phyloP scores from a whole-genome alignment of 441 rosid genomes.

The Viola pubescens region DNA sequence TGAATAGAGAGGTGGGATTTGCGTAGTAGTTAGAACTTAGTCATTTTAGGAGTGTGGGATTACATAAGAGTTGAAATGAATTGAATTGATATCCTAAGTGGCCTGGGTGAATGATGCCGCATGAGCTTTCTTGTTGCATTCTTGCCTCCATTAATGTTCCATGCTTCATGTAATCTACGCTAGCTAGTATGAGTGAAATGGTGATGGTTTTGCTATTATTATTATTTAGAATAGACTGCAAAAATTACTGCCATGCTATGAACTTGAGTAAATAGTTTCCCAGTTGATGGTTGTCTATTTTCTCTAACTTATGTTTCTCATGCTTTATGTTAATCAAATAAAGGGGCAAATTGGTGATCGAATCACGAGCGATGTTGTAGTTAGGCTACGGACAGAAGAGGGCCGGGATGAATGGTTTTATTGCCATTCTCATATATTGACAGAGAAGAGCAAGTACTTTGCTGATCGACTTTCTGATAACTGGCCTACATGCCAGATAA shows the following conservation, averaged over 20 bases:
- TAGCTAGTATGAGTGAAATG: neutral
- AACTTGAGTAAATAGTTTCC: neutral
- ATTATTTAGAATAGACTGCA: neutral
- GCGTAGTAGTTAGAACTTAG: neutral
- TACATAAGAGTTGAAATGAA: constrained; percentile 1
- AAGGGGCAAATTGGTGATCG: constrained; percentile 62
- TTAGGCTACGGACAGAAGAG: constrained; percentile 65
- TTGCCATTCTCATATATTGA: constrained; percentile 69
- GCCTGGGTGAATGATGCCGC: neutral
- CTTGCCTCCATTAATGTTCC: neutral
- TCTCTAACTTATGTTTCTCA: neutral
- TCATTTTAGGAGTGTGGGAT: neutral
- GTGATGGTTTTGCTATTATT: neutral
- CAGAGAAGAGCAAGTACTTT: constrained; percentile 67
- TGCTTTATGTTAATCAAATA: constrained; percentile 29
- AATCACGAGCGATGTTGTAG: constrained; percentile 82
- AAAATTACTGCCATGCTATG: neutral
- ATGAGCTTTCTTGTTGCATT: neutral
- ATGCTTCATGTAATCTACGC: neutral
- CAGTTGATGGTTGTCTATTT: neutral
- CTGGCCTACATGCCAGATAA: constrained; percentile 93
- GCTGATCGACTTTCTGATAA: constrained; percentile 81
- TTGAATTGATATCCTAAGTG: neutral
- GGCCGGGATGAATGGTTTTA: constrained; percentile 88
- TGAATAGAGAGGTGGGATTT: neutral